Percentiles rank a stretch among this genome's conserved stretches.
Evolutionary conservation across 768 basidiomycete species (phyloP).

Genomic region (Auricularia heimuer): DNA sequence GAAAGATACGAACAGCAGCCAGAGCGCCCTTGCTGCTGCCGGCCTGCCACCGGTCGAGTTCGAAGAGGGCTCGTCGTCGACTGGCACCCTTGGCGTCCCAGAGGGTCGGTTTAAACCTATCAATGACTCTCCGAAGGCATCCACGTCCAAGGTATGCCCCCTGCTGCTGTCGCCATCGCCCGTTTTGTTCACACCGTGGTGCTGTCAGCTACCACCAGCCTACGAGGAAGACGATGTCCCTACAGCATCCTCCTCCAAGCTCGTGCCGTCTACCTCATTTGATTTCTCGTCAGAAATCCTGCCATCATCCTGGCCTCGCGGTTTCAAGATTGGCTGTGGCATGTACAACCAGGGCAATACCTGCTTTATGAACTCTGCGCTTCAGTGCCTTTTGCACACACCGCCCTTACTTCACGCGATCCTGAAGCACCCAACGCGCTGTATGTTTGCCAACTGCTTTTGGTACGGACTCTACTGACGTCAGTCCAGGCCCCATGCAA

Average conservation of each 20-base stretch:
- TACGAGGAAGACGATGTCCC: constrained; percentile 11
- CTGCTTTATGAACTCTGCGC: constrained; percentile 89
- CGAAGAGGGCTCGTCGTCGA: constrained; percentile 65
- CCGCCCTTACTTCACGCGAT: constrained; percentile 70
- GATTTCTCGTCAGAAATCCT: constrained; percentile 13
- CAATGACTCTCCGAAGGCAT: constrained; percentile 50
- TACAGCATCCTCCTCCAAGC: constrained; percentile 17
- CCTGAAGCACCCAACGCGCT: constrained; percentile 28
- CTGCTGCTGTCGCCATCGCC: constrained; percentile 8
- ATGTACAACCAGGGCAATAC: constrained; percentile 85
- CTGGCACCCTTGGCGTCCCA: constrained; percentile 57
- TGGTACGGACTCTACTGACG: background rate
- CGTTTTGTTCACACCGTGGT: background rate
- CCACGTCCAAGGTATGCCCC: constrained; percentile 18
- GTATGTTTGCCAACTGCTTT: background rate
- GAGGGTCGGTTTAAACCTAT: constrained; percentile 78
- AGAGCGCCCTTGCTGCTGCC: constrained; percentile 74
- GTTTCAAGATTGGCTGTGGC: constrained; percentile 44
- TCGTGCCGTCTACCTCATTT: constrained; percentile 21
- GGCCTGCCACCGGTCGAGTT: constrained; percentile 51
- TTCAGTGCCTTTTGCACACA: constrained; percentile 91
- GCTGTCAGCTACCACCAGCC: constrained; percentile 1
- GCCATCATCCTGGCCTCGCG: constrained; percentile 45
- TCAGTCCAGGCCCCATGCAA: constrained; percentile 30
- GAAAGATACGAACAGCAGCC: constrained; percentile 31